phyloP scores from a whole-genome alignment of 805 yeast genomes.

The Saturnispora saitoi region DNA sequence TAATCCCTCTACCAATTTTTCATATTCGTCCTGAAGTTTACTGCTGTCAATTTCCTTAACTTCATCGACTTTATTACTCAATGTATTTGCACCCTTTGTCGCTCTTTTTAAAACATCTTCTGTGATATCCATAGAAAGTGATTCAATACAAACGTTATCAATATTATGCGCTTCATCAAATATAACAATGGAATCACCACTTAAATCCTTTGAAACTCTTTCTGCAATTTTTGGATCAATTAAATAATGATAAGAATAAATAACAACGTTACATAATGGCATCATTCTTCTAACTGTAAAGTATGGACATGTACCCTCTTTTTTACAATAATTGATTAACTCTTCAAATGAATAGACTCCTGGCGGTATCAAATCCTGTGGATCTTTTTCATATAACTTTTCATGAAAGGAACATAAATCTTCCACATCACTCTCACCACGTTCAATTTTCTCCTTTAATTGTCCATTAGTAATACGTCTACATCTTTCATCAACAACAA shows the following conservation, averaged over 20 bases:
- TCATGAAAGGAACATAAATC: slow-evolving; percentile 85
- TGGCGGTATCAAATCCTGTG: slow-evolving; percentile 78
- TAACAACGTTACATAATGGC: slow-evolving; percentile 84
- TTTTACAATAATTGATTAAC: slow-evolving; percentile 66
- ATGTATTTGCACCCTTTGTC: slow-evolving; percentile 71
- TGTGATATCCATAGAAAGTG: slow-evolving; percentile 83
- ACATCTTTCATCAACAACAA: slow-evolving; percentile 92
- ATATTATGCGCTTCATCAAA: slow-evolving; percentile 99
- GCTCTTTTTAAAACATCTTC: slow-evolving; percentile 85
- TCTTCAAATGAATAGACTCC: slow-evolving; percentile 95
- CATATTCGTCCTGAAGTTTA: slow-evolving; percentile 83
- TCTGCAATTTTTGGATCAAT: slow-evolving; percentile 97
- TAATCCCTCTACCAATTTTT: slow-evolving; percentile 81
- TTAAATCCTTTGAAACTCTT: slow-evolving; percentile 83
- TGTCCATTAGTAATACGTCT: slow-evolving; percentile 91
- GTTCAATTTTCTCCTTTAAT: slow-evolving; percentile 56
- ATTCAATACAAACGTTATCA: slow-evolving; percentile 97
- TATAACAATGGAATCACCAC: slow-evolving; percentile 87
- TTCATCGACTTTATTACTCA: slow-evolving; percentile 75
- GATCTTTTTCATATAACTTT: slow-evolving; percentile 76
- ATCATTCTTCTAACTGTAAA: slow-evolving; percentile 98
- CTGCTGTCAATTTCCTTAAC: slow-evolving; percentile 77
- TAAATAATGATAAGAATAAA: slow-evolving; percentile 92
- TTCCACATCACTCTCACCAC: slow-evolving; percentile 46
- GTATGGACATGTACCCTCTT: slow-evolving; percentile 84